phyloP scores from a whole-genome alignment of 768 basidiomycete genomes.

The Guyanaporus albipodus region DNA sequence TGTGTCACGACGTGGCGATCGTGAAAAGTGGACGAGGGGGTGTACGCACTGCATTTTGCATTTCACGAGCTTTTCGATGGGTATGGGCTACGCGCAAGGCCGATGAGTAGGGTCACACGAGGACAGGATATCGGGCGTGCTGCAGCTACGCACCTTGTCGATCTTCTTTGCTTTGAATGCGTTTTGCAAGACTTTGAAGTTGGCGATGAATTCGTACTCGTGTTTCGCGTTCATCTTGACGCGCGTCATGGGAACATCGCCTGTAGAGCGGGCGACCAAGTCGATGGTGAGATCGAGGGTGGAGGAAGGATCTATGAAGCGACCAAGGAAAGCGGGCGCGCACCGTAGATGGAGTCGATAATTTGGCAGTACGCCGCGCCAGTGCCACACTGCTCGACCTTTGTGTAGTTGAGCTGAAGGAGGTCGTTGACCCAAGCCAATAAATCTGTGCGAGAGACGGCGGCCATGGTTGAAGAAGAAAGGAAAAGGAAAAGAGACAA shows the following conservation, averaged over 20 bases:
- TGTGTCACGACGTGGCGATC: conserved; percentile 14
- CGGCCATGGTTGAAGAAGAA: conserved; percentile 43
- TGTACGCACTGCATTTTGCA: conserved; percentile 96
- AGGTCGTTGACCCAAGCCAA: conserved; percentile 93
- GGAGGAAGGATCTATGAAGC: conserved; percentile 18
- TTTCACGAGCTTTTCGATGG: conserved; percentile 89
- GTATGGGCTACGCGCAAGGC: conserved; percentile 66
- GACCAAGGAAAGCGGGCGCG: too few species aligned
- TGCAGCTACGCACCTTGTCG: conserved; percentile 68
- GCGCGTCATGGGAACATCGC: conserved; percentile 83
- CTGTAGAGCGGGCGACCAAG: conserved; percentile 37
- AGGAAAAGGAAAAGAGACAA: not conserved
- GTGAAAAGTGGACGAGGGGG: not conserved
- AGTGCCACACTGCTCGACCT: conserved; percentile 86
- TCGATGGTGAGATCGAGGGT: conserved; percentile 7
- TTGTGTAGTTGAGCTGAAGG: conserved; percentile 85
- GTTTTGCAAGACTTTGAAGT: conserved; percentile 95
- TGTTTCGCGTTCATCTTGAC: conserved; percentile 97
- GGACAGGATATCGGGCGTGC: not conserved
- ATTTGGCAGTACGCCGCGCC: conserved; percentile 95
- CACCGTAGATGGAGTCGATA: conserved; percentile 91
- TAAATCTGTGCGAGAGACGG: conserved; percentile 77
- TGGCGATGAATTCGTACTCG: conserved; percentile 92
- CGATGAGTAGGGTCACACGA: conserved; percentile 5
- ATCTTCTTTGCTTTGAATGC: conserved; percentile 89